Base-by-base conservation (phyloP, 2,329 filamentous ascomycete genomes). In the Epichloe hybrida region DNA sequence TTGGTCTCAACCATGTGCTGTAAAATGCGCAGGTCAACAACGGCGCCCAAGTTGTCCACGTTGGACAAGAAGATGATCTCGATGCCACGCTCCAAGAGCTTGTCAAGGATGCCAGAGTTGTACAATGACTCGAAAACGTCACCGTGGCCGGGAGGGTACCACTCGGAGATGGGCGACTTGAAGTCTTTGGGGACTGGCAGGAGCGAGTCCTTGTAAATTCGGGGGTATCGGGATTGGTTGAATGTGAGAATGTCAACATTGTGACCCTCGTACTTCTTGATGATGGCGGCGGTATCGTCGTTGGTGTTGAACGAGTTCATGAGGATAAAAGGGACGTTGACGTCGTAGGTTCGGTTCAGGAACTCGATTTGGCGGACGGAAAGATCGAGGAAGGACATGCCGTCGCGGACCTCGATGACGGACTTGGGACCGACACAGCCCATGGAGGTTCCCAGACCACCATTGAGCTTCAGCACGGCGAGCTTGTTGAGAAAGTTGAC, bases 231-330 rank as follows among this genome's bases (percentile, higher is more conserved):
- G 57, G 93, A 98, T 76, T 98, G 93, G 80, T 98, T 98, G 84
- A 98, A 98, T 68, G 93, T 97, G 69, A 97, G 79, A 69, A 98
- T 97, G 68, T 98, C 93, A 65, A 98, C 94, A 69, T 96, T 96
- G 81, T 98, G 93, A 57, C 93, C 93, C 76, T 98, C 91, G 74
- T 97, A 98, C 79, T 98, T 98, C 83, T 98, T 98, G 78, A 98
- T 98, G 73, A 98, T 98, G 72, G 88, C 89, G 56, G 90, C 89
- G 48, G 93, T 98, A 67, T 98, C 93, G 63, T 91, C 82, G 69
- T 98, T 90, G 68, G 93, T 98, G 81, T 98, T 98, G 86, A 98
- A 98, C 51, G 93, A 97, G 84, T 98, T 98, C 93, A 98, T 98
- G 62, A 98, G 84, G 60, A 98, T 83, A 72, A 98, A 96, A 46